Percentiles rank a stretch among this genome's conserved stretches.
phyloP scores from a whole-genome alignment of 169 alveolate genomes.

The Cryptosporidium ubiquitum region DNA sequence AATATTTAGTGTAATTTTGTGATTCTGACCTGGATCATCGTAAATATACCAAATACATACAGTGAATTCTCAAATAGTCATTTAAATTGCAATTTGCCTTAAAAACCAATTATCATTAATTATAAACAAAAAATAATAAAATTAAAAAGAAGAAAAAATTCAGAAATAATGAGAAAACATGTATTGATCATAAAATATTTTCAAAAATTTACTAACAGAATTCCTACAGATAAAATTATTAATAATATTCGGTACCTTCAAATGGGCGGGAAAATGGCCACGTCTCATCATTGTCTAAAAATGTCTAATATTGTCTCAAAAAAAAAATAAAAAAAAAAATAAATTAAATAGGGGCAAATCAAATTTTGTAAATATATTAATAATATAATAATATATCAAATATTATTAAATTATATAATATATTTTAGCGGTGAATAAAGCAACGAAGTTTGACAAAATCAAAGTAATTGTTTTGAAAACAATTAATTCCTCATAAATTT shows the following conservation, averaged over 20 bases:
- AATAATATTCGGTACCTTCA: not conserved
- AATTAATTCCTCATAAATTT: constrained; percentile 4
- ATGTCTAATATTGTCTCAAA: constrained; percentile 39
- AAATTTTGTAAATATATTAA: too few relatives aligned
- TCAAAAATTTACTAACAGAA: too few relatives aligned
- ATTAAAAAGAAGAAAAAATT: too few relatives aligned
- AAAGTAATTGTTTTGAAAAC: not conserved
- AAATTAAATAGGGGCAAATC: not conserved
- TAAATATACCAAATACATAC: too few relatives aligned
- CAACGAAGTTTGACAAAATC: not conserved
- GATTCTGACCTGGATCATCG: not conserved
- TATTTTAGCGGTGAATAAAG: not conserved
- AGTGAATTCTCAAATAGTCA: not conserved
- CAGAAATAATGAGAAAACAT: not conserved
- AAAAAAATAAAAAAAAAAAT: not conserved
- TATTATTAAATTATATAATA: not conserved
- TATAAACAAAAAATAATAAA: too few relatives aligned
- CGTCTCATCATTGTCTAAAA: constrained; percentile 15
- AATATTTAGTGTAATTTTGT: too few relatives aligned
- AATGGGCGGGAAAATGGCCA: constrained; percentile 1
- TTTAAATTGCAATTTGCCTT: too few relatives aligned
- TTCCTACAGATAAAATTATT: too few relatives aligned
- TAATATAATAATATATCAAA: not conserved
- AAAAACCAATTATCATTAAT: too few relatives aligned
- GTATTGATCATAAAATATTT: not conserved